Evolutionary conservation across 2,329 filamentous ascomycete species (phyloP).

Genomic region (Kalaharituber pfeilii): DNA sequence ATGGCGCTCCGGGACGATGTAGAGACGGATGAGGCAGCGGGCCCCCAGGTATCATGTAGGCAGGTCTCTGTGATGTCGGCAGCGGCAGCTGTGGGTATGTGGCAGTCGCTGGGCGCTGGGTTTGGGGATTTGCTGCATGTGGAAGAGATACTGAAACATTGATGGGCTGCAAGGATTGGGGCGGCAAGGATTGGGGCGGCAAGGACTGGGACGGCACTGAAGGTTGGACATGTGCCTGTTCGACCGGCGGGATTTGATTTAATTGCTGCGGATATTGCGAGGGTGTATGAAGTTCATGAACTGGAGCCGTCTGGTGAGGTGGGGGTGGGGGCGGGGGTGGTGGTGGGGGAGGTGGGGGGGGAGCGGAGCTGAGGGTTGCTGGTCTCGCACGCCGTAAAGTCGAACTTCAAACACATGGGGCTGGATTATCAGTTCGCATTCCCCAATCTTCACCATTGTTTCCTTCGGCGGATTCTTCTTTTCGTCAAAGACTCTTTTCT

Average conservation of each 20-base stretch:
- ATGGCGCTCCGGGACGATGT: not conserved
- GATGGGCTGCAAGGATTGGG: not conserved
- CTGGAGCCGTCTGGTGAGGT: slow-evolving; percentile 23
- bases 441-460: slow-evolving; percentile 55
- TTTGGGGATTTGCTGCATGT: not conserved
- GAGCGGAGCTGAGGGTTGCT: slow-evolving; percentile 27
- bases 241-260: not conserved
- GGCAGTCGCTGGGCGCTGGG: not conserved
- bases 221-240: not conserved
- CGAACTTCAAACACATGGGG: slow-evolving; percentile 64
- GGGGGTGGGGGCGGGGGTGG: slow-evolving; percentile 24
- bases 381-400: slow-evolving; percentile 53
- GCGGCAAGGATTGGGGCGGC: not conserved
- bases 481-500: slow-evolving; percentile 39
- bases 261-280: not conserved
- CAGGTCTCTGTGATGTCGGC: not conserved
- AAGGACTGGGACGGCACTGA: not conserved
- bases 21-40: not conserved
- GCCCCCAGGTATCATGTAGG: slow-evolving; percentile 2
- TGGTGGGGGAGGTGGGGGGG: no score
- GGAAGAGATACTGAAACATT: not conserved
- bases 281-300: slow-evolving; percentile 21
- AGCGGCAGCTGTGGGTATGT: slow-evolving; percentile 1
- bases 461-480: slow-evolving; percentile 54
- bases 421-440: slow-evolving; percentile 57